phyloP scores from a whole-genome alignment of 1,284 basidiomycete species.

The Pseudozyma thailandica region DNA sequence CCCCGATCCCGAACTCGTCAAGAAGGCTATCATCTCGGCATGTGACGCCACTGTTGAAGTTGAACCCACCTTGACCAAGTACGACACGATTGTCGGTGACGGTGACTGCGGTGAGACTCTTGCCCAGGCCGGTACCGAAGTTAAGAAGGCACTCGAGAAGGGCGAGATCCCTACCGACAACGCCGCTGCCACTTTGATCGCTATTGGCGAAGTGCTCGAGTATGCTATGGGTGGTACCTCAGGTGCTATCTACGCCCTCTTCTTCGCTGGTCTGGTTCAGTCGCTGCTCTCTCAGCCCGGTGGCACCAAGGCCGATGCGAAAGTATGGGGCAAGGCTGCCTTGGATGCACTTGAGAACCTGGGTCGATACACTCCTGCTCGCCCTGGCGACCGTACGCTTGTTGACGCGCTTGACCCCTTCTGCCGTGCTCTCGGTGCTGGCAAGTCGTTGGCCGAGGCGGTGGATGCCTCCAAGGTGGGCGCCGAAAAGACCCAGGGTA shows the following conservation, averaged over 20 bases:
- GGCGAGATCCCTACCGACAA: conserved; percentile 60
- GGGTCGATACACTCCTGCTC: conserved; percentile 72
- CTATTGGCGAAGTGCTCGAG: conserved; percentile 65
- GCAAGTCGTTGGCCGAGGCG: conserved; percentile 67
- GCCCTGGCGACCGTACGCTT: conserved; percentile 73
- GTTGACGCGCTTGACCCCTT: conserved; percentile 73
- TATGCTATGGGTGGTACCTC: conserved; percentile 69
- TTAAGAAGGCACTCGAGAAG: conserved; percentile 57
- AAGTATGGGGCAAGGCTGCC: conserved; percentile 62
- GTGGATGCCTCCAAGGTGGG: conserved; percentile 70
- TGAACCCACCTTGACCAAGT: conserved; percentile 70
- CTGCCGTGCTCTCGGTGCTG: conserved; percentile 68
- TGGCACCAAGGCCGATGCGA: conserved; percentile 46
- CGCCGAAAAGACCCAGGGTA: conserved; percentile 71
- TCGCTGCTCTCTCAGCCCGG: conserved; percentile 52
- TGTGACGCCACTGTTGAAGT: conserved; percentile 68
- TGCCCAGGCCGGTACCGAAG: conserved; percentile 55
- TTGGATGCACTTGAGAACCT: conserved; percentile 61
- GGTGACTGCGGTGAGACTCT: conserved; percentile 68
- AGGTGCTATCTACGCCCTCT: conserved; percentile 72
- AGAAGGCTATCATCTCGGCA: conserved; percentile 65
- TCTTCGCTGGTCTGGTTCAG: conserved; percentile 71
- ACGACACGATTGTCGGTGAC: conserved; percentile 70
- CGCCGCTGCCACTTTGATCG: conserved; percentile 60
- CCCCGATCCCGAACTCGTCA: conserved; percentile 57